Evolutionary conservation across 257 asterid genomes (phyloP).

Genomic region (Salvia rosmarinus): DNA sequence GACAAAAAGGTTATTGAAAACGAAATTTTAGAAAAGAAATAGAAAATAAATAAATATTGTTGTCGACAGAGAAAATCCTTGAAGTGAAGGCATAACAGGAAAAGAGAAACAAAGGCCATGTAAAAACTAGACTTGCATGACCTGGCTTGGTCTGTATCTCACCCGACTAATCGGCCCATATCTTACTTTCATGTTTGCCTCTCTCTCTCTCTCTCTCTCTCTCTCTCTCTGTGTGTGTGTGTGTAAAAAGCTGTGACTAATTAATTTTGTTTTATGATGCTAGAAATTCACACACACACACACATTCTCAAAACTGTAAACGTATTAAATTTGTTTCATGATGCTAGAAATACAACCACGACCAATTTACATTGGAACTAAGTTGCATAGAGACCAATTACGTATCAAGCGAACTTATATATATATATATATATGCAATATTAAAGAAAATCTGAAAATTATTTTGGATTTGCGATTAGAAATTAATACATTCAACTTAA

Average conservation of each 20-base stretch:
- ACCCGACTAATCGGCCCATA: constrained; percentile 49
- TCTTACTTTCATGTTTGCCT: constrained; percentile 46
- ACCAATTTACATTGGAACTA: too few relatives aligned
- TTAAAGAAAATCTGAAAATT: neutral
- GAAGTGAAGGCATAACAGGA: constrained; percentile 37
- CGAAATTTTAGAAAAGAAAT: neutral
- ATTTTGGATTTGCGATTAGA: neutral
- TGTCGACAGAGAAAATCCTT: constrained; percentile 40
- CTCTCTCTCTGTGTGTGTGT: neutral
- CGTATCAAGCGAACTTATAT: too few relatives aligned
- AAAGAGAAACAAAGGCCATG: constrained; percentile 44
- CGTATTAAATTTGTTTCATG: too few relatives aligned
- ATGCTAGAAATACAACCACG: too few relatives aligned
- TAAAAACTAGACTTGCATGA: constrained; percentile 40
- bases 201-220: neutral
- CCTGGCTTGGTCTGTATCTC: constrained; percentile 48
- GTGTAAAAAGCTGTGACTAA: too few relatives aligned
- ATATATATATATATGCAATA: too few relatives aligned
- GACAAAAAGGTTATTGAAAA: constrained; percentile 14
- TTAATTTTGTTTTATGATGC: too few relatives aligned
- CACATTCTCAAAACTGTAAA: too few relatives aligned
- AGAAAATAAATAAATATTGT: neutral
- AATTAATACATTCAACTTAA: neutral
- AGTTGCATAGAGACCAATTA: too few relatives aligned
- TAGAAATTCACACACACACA: constrained; percentile 6